Base-by-base conservation (phyloP, 2,329 filamentous ascomycete genomes). In the Reticulascus tulasneorum region DNA sequence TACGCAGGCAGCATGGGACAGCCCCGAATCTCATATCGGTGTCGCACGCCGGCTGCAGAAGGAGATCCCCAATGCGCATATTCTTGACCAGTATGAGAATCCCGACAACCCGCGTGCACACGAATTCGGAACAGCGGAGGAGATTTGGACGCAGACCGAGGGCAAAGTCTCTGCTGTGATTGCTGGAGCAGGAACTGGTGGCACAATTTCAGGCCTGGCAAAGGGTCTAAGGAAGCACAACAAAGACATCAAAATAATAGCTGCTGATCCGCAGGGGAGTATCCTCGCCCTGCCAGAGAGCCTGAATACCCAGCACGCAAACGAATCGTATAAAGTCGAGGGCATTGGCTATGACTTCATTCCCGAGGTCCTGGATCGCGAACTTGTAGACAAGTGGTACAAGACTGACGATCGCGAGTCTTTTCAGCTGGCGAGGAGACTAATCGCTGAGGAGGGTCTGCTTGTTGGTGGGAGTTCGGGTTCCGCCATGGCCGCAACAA, bases 301-400 rank as follows among this genome's bases (percentile, higher is more conserved):
- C 6, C 68, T 98, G 49, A 98, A 98, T 61, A 71, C 86, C 30
- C 83, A 86, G 46, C 78, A 82, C 56, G 75, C 77, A 42, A 91
- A 96, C 55, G 81, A 88, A 60, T 72, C 82, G 2, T 98, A 98
- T 71, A 97, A 98, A 69, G 93, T 98, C 1, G 93, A 98, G 67
- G 93, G 93, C 27, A 98, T 98, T 53, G 93, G 93, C 15, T 98
- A 98, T 60, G 93, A 98, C 61, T 98, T 98, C 60, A 85, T 98
- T 41, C 93, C 94, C 7, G 87, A 97, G 17, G 94, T 98, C 6
- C 71, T 98, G 37, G 82, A 93, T 48, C 87, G 84, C 54, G 64
- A 81, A 19, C 60, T 77, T 6, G 86, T 98, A 20, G 86, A 96
- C 61, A 85, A 84, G 56, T 98, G 93, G 93, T 97, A 96, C 71